Conservation (phyloP, 331 rosid genomes). For the Telfairia occidentalis region DNA sequence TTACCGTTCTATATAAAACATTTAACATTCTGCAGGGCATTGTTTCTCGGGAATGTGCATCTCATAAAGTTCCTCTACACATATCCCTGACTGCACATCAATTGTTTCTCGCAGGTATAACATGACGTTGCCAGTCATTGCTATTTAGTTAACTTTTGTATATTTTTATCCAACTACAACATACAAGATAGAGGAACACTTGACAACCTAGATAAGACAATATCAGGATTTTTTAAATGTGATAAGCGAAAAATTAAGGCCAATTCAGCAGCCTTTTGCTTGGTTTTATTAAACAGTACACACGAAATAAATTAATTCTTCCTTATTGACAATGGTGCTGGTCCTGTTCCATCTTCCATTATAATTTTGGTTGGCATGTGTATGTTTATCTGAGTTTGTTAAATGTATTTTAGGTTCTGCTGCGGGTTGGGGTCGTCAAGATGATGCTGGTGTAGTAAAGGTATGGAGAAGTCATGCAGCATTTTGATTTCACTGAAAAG, state of each 20-base stretch:
- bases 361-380: background rate
- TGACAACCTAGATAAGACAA: background rate
- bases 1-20: slow-evolving; percentile 10
- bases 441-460: slow-evolving; percentile 96
- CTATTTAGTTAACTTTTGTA: background rate
- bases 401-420: slow-evolving; percentile 64
- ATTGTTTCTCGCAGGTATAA: slow-evolving; percentile 68
- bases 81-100: slow-evolving; percentile 68
- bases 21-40: slow-evolving; percentile 53
- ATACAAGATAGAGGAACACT: background rate
- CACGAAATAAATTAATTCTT: background rate
- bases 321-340: background rate
- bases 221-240: background rate
- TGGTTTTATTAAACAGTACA: background rate
- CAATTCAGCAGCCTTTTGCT: background rate
- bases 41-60: slow-evolving; percentile 70
- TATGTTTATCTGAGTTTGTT: slow-evolving; percentile 9
- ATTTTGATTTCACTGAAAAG: slow-evolving; percentile 9
- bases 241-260: background rate
- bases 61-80: slow-evolving; percentile 68
- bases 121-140: slow-evolving; percentile 15
- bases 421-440: slow-evolving; percentile 93
- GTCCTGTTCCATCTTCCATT: background rate
- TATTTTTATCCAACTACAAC: background rate
- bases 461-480: slow-evolving; percentile 28